Conservation (phyloP, 805 yeast species). For the Diddensiella transvaalensis region DNA sequence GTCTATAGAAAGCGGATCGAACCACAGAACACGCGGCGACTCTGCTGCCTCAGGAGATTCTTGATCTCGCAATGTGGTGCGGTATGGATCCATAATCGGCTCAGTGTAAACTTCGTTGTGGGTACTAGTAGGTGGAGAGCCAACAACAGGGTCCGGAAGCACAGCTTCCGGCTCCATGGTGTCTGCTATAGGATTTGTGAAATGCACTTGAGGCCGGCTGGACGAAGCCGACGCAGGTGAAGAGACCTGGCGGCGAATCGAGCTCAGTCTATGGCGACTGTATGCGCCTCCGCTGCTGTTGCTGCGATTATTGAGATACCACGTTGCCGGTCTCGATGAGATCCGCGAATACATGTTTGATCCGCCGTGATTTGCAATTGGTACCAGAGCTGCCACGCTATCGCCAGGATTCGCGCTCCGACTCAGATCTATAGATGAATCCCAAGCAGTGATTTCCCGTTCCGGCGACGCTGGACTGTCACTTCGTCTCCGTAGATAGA, state of each 20-base stretch:
- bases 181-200: slow-evolving; percentile 19
- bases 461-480: slow-evolving; percentile 1
- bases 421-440: slow-evolving; percentile 1
- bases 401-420: background rate
- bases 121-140: background rate
- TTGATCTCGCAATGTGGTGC: background rate
- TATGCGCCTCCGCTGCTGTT: background rate
- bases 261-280: background rate
- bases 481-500: background rate
- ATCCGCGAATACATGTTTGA: too few relatives aligned
- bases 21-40: background rate
- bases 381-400: background rate
- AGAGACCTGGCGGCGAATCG: background rate
- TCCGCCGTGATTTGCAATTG: slow-evolving; percentile 2
- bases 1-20: background rate
- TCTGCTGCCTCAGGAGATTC: background rate
- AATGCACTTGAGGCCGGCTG: slow-evolving; percentile 21
- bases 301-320: background rate
- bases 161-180: slow-evolving; percentile 5
- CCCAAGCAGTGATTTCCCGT: background rate
- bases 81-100: background rate
- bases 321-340: background rate
- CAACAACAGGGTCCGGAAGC: background rate
- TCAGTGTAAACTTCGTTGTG: background rate
- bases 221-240: background rate